These are phyloP conservation scores for Populus hybrid DNA, from an alignment of 441 rosid genomes.

Conservation along the genomic window DNA sequence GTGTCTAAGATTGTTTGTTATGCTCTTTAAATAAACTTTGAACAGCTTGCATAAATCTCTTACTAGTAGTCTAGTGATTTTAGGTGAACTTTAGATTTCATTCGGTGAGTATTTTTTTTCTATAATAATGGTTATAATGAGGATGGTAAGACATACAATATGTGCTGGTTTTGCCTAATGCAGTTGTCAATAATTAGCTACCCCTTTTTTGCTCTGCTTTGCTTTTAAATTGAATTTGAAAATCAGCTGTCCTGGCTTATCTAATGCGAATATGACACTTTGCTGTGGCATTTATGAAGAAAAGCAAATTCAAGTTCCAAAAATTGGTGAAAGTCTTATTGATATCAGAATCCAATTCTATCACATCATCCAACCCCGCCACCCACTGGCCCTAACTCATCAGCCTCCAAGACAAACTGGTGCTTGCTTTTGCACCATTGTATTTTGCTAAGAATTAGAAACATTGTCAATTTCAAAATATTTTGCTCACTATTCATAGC, in stretches of 20 bases:
- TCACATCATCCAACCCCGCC: not conserved
- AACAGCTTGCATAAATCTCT: not conserved
- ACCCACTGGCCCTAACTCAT: not conserved
- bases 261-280: not conserved
- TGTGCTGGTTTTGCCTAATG: not conserved
- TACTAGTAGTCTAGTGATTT: not conserved
- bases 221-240: not conserved
- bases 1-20: slow-evolving; percentile 72
- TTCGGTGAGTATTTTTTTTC: not conserved
- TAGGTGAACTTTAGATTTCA: not conserved
- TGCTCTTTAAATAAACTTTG: slow-evolving; percentile 16
- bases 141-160: not conserved
- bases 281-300: not conserved
- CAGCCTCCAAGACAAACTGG: not conserved
- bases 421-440: not conserved
- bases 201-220: not conserved
- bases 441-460: not conserved
- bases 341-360: not conserved
- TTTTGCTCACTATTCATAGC: not conserved
- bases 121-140: not conserved
- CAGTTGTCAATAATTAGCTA: not conserved
- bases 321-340: not conserved
- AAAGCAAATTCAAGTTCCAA: not conserved
- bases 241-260: not conserved
- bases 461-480: no score